Percentiles rank a stretch among this genome's conserved stretches.
Conservation (phyloP, 768 basidiomycete species). For the Chalciporus chontae region DNA sequence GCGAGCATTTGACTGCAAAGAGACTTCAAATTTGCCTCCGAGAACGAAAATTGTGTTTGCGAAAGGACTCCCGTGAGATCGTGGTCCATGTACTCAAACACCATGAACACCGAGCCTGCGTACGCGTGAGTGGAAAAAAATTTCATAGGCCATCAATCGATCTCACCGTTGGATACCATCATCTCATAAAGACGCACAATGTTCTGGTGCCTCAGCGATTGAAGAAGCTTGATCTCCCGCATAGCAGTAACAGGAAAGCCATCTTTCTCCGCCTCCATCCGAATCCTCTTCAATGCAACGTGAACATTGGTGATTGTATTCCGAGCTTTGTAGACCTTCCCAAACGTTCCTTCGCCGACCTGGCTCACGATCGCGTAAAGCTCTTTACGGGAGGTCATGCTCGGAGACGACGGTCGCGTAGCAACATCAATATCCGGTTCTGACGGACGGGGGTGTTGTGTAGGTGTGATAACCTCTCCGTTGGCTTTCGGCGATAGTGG, state of each 20-base stretch:
- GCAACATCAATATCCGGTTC: constrained; percentile 23
- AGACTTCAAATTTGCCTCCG: constrained; percentile 88
- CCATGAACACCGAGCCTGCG: constrained; percentile 95
- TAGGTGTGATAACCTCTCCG: constrained; percentile 21
- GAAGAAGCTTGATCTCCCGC: constrained; percentile 97
- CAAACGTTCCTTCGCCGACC: constrained; percentile 98
- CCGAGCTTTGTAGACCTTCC: constrained; percentile 95
- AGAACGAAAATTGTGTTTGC: constrained; percentile 84
- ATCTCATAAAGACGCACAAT: constrained; percentile 91
- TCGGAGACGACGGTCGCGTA: constrained; percentile 29
- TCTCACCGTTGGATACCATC: constrained; percentile 95
- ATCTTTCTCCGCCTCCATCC: constrained; percentile 96
- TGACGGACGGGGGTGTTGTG: constrained; percentile 14
- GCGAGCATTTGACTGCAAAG: constrained; percentile 94
- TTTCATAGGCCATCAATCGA: not conserved
- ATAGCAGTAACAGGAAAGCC: constrained; percentile 99
- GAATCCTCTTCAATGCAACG: constrained; percentile 93
- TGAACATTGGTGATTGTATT: constrained; percentile 71
- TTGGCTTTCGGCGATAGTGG: constrained; percentile 23
- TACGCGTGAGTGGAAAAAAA: constrained; percentile 7
- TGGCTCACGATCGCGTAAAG: constrained; percentile 86
- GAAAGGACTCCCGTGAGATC: constrained; percentile 93
- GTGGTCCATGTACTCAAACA: constrained; percentile 99
- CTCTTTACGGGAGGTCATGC: constrained; percentile 40
- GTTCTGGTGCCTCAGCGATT: constrained; percentile 86